phyloP scores from a whole-genome alignment of 257 asterid species.

The Solanum rostratum region DNA sequence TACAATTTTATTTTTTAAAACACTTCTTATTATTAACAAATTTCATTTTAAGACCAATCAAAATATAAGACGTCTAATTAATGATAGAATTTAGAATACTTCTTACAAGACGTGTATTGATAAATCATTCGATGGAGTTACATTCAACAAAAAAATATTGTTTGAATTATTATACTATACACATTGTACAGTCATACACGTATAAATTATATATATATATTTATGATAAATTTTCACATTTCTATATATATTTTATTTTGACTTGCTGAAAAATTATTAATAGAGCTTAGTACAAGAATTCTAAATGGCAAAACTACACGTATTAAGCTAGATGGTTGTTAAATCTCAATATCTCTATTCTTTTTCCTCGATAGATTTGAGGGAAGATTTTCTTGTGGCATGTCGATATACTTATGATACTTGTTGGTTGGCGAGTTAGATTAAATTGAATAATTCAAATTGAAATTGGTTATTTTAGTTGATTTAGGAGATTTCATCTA shows the following conservation, averaged over 20 bases:
- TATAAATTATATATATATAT: not conserved
- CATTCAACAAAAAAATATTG: not conserved
- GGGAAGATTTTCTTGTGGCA: not conserved
- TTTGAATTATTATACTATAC: not conserved
- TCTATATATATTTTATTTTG: not conserved
- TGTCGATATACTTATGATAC: not conserved
- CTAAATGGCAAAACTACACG: not conserved
- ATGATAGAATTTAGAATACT: not conserved
- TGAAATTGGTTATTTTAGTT: not conserved
- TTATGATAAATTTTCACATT: not conserved
- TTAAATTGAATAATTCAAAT: no score
- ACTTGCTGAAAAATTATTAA: not conserved
- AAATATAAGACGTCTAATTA: not conserved
- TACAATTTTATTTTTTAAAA: not conserved
- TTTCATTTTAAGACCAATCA: not conserved
- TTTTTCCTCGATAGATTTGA: not conserved
- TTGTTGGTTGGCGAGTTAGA: no score
- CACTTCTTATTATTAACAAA: not conserved
- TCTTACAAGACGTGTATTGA: not conserved
- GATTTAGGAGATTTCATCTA: not conserved
- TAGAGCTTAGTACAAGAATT: fast-evolving
- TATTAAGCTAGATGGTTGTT: not conserved
- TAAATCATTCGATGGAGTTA: not conserved
- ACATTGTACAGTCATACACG: not conserved
- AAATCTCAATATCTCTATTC: not conserved